phyloP scores from a whole-genome alignment of 1,284 basidiomycete species.

The Tausonia pullulans region DNA sequence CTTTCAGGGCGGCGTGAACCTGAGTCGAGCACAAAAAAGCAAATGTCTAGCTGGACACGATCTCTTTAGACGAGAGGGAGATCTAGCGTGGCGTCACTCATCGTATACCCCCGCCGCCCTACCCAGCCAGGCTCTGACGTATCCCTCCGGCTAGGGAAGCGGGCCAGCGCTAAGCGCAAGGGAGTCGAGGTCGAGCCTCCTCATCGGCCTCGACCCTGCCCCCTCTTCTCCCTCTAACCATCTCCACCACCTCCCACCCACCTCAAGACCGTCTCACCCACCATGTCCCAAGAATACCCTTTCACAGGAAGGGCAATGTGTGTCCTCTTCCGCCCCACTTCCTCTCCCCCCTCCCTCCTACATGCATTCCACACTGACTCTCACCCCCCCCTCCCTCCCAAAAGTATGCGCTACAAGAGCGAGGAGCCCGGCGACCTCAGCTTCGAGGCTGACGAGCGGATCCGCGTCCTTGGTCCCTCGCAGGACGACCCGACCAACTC shows the following conservation, averaged over 20 bases:
- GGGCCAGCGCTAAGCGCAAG: too few species aligned
- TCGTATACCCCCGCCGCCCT: too few species aligned
- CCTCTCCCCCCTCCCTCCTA: not conserved
- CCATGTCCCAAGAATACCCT: not conserved
- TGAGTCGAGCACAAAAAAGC: too few species aligned
- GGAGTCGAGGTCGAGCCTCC: too few species aligned
- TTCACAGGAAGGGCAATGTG: constrained; percentile 10
- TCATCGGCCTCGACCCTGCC: not conserved
- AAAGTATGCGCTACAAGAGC: constrained; percentile 1
- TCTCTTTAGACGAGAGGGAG: too few species aligned
- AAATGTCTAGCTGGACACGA: too few species aligned
- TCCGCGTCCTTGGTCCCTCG: not conserved
- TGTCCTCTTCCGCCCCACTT: not conserved
- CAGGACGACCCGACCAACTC: not conserved
- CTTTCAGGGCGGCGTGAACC: too few species aligned
- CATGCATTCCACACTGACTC: not conserved
- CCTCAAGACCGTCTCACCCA: not conserved
- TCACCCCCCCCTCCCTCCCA: not conserved
- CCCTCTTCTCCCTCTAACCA: not conserved
- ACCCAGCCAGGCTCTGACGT: too few species aligned
- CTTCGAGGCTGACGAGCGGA: constrained; percentile 1
- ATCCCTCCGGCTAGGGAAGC: too few species aligned
- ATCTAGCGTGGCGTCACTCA: too few species aligned
- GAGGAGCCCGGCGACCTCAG: constrained; percentile 1
- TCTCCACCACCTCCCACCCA: not conserved